These are phyloP conservation scores for Stagonosporopsis cucurbitacearum DNA, from an alignment of 2,329 filamentous ascomycete genomes.

Conservation along the genomic window DNA sequence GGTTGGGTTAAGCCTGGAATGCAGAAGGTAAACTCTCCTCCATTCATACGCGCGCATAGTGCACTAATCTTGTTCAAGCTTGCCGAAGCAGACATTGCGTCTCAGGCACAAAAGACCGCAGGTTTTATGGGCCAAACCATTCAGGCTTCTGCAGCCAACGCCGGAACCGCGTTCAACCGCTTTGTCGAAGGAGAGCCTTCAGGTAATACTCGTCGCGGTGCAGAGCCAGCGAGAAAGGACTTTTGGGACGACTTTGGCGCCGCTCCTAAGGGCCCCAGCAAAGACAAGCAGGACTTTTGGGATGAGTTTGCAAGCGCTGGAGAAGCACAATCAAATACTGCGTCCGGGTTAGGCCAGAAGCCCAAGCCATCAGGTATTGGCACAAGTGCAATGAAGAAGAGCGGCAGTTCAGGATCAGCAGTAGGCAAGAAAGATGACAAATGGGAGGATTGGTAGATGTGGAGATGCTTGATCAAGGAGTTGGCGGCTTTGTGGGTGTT, in stretches of 20 bases:
- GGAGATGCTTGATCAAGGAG: neutral
- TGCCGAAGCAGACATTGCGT: conserved; percentile 67
- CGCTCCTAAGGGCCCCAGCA: conserved; percentile 58
- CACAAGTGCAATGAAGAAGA: conserved; percentile 68
- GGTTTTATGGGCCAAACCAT: conserved; percentile 65
- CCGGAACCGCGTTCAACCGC: conserved; percentile 79
- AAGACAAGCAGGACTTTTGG: conserved; percentile 62
- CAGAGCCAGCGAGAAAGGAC: conserved; percentile 67
- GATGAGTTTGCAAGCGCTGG: conserved; percentile 53
- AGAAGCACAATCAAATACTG: conserved; percentile 28
- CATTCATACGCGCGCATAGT: neutral
- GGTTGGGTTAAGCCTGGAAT: conserved; percentile 92
- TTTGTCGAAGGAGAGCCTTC: conserved; percentile 78
- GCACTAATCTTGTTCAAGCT: conserved; percentile 60
- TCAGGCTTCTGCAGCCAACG: conserved; percentile 70
- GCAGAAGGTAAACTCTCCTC: conserved; percentile 67
- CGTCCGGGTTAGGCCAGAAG: conserved; percentile 37
- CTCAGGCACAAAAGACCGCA: conserved; percentile 66
- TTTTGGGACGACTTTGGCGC: conserved; percentile 72
- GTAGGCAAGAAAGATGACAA: conserved; percentile 60
- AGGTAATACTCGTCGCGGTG: conserved; percentile 22
- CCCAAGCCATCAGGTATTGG: conserved; percentile 61
- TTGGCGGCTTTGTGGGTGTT: conserved; percentile 3
- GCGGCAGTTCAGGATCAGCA: conserved; percentile 28
- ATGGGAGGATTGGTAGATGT: conserved; percentile 62